These are phyloP conservation scores for Mrakia frigida DNA, from an alignment of 768 basidiomycete genomes.

Conservation along the genomic window DNA sequence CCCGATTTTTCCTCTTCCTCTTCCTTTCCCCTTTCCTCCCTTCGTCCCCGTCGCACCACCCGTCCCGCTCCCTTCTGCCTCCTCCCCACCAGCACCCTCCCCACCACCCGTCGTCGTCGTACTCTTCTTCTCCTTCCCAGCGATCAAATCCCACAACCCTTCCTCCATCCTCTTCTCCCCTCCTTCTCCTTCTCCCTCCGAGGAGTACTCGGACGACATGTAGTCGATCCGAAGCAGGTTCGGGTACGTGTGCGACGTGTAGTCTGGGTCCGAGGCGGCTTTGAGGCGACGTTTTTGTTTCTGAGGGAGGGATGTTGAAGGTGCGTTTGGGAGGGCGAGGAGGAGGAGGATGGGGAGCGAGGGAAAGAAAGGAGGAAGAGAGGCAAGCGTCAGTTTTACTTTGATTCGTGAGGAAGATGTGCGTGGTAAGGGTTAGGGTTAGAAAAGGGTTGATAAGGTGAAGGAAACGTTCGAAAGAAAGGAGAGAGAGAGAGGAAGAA, in stretches of 20 bases:
- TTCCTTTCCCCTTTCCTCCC: not conserved
- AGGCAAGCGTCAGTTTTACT: not conserved
- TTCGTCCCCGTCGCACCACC: not conserved
- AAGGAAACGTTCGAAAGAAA: too few relatives aligned
- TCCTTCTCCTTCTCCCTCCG: slow-evolving; percentile 9
- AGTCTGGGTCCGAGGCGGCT: slow-evolving; percentile 34
- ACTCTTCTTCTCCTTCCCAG: not conserved
- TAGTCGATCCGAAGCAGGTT: slow-evolving; percentile 40
- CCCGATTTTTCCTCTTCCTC: not conserved
- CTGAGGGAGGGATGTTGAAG: too few relatives aligned
- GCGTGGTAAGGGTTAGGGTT: not conserved
- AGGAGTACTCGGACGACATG: slow-evolving; percentile 30
- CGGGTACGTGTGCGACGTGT: slow-evolving; percentile 31
- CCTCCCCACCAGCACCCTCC: not conserved
- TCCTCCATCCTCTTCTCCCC: not conserved
- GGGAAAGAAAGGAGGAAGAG: not conserved
- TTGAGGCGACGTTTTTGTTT: slow-evolving; percentile 42
- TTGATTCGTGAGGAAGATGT: not conserved
- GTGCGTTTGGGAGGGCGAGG: too few relatives aligned
- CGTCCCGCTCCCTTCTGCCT: not conserved
- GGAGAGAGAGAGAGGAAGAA: not conserved
- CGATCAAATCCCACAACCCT: slow-evolving; percentile 31
- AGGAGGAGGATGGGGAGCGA: too few relatives aligned
- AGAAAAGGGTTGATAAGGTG: too few relatives aligned
- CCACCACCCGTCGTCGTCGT: not conserved